A percentile compares a stretch with the other conserved stretches of the same genome.
phyloP scores from a whole-genome alignment of 2,329 filamentous ascomycete species.

The Nigrograna mackinnonii region DNA sequence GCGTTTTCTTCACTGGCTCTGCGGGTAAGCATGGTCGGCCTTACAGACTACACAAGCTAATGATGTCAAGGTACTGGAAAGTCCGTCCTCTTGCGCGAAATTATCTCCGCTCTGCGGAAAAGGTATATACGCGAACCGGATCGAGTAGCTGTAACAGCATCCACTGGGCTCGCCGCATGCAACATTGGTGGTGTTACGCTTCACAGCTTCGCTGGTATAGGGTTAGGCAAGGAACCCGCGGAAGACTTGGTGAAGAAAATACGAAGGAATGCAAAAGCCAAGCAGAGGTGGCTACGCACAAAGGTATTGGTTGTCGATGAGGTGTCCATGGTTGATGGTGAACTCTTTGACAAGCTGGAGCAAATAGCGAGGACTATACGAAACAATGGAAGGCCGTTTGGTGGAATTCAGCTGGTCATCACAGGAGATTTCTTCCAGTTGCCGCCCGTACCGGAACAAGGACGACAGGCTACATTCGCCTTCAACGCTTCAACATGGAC shows the following conservation, averaged over 20 bases:
- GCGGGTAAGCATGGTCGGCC: slow-evolving; percentile 59
- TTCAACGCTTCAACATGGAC: slow-evolving; percentile 93
- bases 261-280: slow-evolving; percentile 83
- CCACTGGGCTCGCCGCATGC: slow-evolving; percentile 92
- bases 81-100: slow-evolving; percentile 91
- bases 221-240: slow-evolving; percentile 86
- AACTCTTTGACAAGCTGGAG: slow-evolving; percentile 95
- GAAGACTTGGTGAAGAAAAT: slow-evolving; percentile 87
- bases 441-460: slow-evolving; percentile 84
- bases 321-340: slow-evolving; percentile 97
- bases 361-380: slow-evolving; percentile 82
- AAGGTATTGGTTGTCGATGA: slow-evolving; percentile 92
- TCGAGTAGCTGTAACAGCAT: slow-evolving; percentile 89
- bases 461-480: slow-evolving; percentile 79
- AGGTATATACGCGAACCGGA: slow-evolving; percentile 80
- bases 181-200: slow-evolving; percentile 96
- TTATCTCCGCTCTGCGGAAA: slow-evolving; percentile 77
- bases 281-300: slow-evolving; percentile 83
- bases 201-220: slow-evolving; percentile 95
- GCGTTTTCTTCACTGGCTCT: slow-evolving; percentile 97
- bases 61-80: slow-evolving; percentile 73
- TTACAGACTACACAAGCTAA: slow-evolving; percentile 8
- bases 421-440: slow-evolving; percentile 98
- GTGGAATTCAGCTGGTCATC: slow-evolving; percentile 92
- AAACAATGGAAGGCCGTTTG: slow-evolving; percentile 91